A percentile compares a stretch with the other conserved stretches of the same genome.
phyloP scores from a whole-genome alignment of 2,329 filamentous ascomycete species.

The Plenodomus lindquistii region DNA sequence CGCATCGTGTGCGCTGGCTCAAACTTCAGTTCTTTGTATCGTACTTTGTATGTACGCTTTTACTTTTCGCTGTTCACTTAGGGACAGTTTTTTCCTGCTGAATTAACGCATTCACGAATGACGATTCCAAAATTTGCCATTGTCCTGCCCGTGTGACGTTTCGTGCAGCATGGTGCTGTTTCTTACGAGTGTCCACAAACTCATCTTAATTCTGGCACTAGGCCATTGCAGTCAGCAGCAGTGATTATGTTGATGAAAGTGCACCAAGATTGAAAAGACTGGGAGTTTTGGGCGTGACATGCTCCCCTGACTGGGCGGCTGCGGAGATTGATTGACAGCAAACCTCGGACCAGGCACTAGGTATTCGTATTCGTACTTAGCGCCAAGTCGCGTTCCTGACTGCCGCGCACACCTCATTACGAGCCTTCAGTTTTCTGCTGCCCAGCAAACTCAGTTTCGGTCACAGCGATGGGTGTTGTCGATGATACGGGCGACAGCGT shows the following conservation, averaged over 20 bases:
- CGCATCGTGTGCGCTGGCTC: constrained; percentile 12
- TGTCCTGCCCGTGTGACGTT: constrained; percentile 1
- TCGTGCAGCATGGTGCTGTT: neutral
- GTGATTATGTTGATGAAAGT: neutral
- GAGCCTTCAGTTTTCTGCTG: constrained; percentile 1
- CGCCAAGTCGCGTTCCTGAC: constrained; percentile 8
- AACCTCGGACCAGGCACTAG: constrained; percentile 4
- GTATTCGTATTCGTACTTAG: neutral
- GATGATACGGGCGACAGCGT: neutral
- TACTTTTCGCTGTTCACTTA: constrained; percentile 8
- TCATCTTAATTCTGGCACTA: neutral
- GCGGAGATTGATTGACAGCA: constrained; percentile 8
- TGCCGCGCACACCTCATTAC: constrained; percentile 6
- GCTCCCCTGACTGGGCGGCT: constrained; percentile 2
- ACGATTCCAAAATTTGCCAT: constrained; percentile 5
- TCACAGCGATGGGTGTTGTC: neutral
- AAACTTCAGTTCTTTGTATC: constrained; percentile 15
- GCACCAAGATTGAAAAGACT: neutral
- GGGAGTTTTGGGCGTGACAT: neutral
- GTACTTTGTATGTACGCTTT: constrained; percentile 15
- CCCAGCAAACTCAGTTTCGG: constrained; percentile 1
- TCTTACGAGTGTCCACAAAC: too few species aligned
- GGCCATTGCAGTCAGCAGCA: neutral
- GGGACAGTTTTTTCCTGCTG: constrained; percentile 9
- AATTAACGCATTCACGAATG: constrained; percentile 18